Base-by-base conservation (phyloP, 2,329 filamentous ascomycete species). In the Diaporthe sp. region DNA sequence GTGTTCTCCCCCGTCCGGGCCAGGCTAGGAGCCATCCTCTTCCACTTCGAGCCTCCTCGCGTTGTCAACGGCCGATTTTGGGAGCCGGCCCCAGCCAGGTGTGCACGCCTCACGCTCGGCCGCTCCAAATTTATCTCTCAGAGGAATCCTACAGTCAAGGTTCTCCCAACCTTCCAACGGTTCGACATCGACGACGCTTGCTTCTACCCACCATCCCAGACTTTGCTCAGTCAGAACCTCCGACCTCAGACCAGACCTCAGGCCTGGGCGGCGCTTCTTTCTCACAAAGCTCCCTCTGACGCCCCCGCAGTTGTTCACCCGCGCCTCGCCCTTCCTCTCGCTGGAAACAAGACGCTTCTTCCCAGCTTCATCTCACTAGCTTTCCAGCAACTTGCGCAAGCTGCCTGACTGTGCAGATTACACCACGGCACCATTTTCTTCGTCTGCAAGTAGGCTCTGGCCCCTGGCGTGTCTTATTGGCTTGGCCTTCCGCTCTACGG, bases 381-480 rank as follows among this genome's bases (percentile, higher is more conserved):
- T 37, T n/a, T 68, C 46, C 62, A 34, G 62, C 62, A 37, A 2
- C 62, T 53, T 53, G 44, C 62, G 46, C 65, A 51, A 53, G 46
- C 65, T 25, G 19, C 28, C 13, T 53, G 9, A 31, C 4, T 68
- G 9, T 68, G 65, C 65, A 68, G 28, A 68, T 68, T 68, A 68
- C 67, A 57, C 53, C 37, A 42, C 71, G 46, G 37, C 51, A 71
- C 15, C 15, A 1, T 57, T 53, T 34, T 62, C 46, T 39, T 73
- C 44, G 58, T 44, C 58, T 44, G 55, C 71, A 46, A n/a, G 51
- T 28, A 42, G 46, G 34, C 46, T 19, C 34, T 53, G 31, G 31
- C 34, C 37, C 37, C 71, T 55, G 58, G 71, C 58, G 46, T 28
- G 61, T 73, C 51, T 49, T 51, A 73, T 73, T 73, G 71, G 71